phyloP scores from a whole-genome alignment of 176 grass and related monocot genomes.

The Stipa capillata region DNA sequence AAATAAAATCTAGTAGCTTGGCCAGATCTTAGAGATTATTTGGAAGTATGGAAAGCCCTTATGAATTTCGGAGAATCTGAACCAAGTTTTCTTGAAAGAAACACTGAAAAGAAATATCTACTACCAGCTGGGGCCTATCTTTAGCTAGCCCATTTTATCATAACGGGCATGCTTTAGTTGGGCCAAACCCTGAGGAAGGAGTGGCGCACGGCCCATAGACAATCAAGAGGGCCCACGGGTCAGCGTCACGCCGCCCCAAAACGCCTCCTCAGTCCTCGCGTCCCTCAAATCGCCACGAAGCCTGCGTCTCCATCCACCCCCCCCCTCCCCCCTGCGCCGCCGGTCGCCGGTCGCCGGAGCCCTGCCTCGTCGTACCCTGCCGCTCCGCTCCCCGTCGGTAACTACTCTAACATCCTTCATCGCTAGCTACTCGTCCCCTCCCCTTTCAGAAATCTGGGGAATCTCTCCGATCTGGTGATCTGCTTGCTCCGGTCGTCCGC shows the following conservation, averaged over 20 bases:
- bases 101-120: too few species aligned
- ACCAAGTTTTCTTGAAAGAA: too few species aligned
- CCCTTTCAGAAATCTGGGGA: neutral
- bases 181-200: too few species aligned
- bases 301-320: neutral
- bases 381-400: slow-evolving; percentile 7
- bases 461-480: slow-evolving; percentile 24
- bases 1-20: too few species aligned
- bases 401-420: neutral
- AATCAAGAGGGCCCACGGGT: neutral
- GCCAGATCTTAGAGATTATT: too few species aligned
- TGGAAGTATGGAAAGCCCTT: too few species aligned
- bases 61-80: too few species aligned
- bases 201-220: neutral
- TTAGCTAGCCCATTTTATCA: too few species aligned
- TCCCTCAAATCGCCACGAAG: slow-evolving; percentile 4
- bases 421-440: neutral
- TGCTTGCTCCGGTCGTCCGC: slow-evolving; percentile 14
- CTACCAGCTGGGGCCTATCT: too few species aligned
- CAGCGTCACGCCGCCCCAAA: neutral
- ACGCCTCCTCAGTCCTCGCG: neutral
- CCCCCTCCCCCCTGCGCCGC: neutral
- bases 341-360: slow-evolving; percentile 48
- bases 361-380: neutral
- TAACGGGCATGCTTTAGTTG: too few species aligned